Evolutionary conservation across 1,139 yeast species (phyloP).

Genomic region (Blastobotrys apis): DNA sequence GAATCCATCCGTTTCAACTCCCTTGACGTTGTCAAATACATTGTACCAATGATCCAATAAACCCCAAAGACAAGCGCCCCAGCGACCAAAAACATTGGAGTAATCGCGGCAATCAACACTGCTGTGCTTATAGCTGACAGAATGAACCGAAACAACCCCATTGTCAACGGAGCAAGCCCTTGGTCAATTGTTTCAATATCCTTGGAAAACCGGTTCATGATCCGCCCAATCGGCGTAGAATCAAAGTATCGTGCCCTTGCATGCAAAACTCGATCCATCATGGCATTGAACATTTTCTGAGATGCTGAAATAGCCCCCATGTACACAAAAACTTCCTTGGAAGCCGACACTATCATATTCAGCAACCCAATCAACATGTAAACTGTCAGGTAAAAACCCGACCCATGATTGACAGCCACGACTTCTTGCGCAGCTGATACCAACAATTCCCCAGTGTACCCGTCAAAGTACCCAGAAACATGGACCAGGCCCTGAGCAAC

Average conservation of each 20-base stretch:
- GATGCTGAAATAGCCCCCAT: conserved; percentile 78
- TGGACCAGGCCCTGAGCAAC: not conserved
- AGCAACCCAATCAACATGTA: conserved; percentile 67
- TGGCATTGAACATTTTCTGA: conserved; percentile 60
- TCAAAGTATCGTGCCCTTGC: conserved; percentile 89
- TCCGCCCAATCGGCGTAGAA: conserved; percentile 92
- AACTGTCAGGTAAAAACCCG: conserved; percentile 61
- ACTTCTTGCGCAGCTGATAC: conserved; percentile 27
- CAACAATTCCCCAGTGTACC: not conserved
- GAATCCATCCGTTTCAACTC: conserved; percentile 90
- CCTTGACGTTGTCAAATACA: conserved; percentile 81
- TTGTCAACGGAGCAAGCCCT: conserved; percentile 79
- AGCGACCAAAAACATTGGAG: conserved; percentile 79
- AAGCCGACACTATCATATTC: conserved; percentile 52
- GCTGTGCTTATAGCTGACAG: conserved; percentile 68
- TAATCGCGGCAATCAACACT: conserved; percentile 67
- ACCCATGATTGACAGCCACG: conserved; percentile 31
- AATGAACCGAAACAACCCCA: conserved; percentile 63
- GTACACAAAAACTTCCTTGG: conserved; percentile 60
- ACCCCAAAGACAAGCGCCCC: conserved; percentile 60
- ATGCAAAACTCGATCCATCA: conserved; percentile 57
- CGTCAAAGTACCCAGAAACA: conserved; percentile 3
- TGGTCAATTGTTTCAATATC: conserved; percentile 94
- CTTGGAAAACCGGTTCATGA: conserved; percentile 94
- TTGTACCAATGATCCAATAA: conserved; percentile 68